Evolutionary conservation across 352 stramenopile species (phyloP), one percentile per base, ranked within the genome.

Genomic region (Blastocystis sp.): DNA sequence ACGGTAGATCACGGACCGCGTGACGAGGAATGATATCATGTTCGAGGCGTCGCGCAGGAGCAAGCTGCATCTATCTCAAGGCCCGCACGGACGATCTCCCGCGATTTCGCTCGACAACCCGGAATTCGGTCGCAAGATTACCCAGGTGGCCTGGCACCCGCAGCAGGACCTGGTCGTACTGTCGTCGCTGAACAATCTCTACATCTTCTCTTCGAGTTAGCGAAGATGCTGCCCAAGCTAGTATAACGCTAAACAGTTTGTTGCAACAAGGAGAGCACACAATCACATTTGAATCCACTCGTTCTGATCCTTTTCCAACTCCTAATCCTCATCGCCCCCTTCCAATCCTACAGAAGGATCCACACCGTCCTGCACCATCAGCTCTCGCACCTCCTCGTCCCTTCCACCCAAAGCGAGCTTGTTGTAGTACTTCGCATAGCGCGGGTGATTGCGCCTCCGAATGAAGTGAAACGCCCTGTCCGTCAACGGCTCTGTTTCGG

Each of bases 61-160:
- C 45, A 10, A 65, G 41, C 31, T 67, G 33, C 26, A n/a, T 0
- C 24, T 50, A 1, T 16, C 0, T 13, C 61, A 70, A 29, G 26
- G 29, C 9, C 55, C 12, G 29, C 16, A 90, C 33, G 31, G 35
- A 26, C 29, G 35, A 21, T 29, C 35, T 59, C 41, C 55, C 45
- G 39, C 29, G 55, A 31, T 62, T 19, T 62, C 31, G 31, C 3
- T 51, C 21, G 59, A 62, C 2, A 62, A 91, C 13, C 65, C 81
- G n/a, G 92, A 94, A 35, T 94, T 92, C 71, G 82, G 91, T 3
- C 92, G 93, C 51, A 93, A 93, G 55, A 91, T 94, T 29, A 90
- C 94, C 21, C 92, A 94, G 67, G 92, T 93, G 80, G 90, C 91
- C 1, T 94, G 93, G 93, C 91, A 94, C 90, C 93, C 93, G 19